Evolutionary conservation across 2,329 filamentous ascomycete genomes (phyloP).

Genomic region (Rachicladosporium sp.): DNA sequence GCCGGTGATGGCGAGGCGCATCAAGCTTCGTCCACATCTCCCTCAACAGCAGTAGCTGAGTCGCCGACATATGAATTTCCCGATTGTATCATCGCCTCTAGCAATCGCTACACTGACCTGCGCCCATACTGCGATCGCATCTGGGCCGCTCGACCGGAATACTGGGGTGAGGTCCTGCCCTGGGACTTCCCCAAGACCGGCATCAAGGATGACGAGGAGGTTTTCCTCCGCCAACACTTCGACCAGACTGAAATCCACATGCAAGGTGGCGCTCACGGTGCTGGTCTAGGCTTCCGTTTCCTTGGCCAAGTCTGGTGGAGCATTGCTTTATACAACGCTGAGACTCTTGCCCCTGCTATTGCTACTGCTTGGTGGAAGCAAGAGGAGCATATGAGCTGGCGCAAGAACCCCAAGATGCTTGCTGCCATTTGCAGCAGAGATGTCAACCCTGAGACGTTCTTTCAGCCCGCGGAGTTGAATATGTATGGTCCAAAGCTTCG

Average conservation of each 20-base stretch:
- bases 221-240: conserved; percentile 19
- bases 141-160: conserved; percentile 12
- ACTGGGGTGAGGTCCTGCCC: conserved; percentile 19
- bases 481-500: conserved; percentile 9
- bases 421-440: conserved; percentile 10
- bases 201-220: conserved; percentile 18
- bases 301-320: conserved; percentile 23
- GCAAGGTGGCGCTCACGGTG: conserved; percentile 14
- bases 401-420: conserved; percentile 12
- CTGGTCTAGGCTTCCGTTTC: conserved; percentile 18
- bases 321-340: conserved; percentile 20
- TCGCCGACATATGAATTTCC: conserved; percentile 20
- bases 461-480: conserved; percentile 8
- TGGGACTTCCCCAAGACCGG: conserved; percentile 21
- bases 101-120: conserved; percentile 18
- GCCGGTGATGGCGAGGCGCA: too few relatives aligned
- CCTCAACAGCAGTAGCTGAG: conserved; percentile 33
- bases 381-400: conserved; percentile 11
- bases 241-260: conserved; percentile 15
- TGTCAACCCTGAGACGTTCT: conserved; percentile 14
- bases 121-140: conserved; percentile 17
- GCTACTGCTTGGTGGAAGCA: conserved; percentile 13
- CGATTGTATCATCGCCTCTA: conserved; percentile 17
- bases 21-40: too few relatives aligned
- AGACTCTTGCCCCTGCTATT: conserved; percentile 14